Evolutionary conservation across 768 basidiomycete genomes (phyloP).

Genomic region (Leucogyrophana mollusca): DNA sequence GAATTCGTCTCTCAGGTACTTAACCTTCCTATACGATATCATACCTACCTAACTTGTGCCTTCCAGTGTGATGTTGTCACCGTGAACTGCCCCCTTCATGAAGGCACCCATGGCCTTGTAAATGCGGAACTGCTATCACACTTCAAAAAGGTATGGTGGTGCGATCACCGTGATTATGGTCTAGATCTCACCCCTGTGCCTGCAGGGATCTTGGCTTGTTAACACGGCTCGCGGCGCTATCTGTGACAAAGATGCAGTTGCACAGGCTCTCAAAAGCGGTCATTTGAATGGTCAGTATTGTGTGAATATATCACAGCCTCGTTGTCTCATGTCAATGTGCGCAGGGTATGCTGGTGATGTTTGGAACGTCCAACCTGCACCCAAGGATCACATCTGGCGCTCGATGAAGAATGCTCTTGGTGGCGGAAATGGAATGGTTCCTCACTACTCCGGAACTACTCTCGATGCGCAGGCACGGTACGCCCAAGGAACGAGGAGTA

Average conservation of each 20-base stretch:
- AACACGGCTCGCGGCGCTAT: conserved; percentile 49
- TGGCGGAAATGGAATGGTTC: conserved; percentile 43
- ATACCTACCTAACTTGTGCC: conserved; percentile 29
- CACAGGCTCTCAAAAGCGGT: conserved; percentile 38
- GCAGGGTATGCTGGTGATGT: conserved; percentile 27
- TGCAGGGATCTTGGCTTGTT: conserved; percentile 36
- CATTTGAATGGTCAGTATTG: conserved; percentile 27
- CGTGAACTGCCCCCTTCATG: conserved; percentile 40
- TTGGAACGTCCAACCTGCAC: conserved; percentile 38
- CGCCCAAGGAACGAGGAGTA: conserved; percentile 33
- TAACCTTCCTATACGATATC: conserved; percentile 6
- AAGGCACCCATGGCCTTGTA: conserved; percentile 37
- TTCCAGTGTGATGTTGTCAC: conserved; percentile 31
- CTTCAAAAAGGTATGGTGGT: conserved; percentile 33
- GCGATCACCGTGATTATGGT: conserved; percentile 3
- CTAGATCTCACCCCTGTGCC: not conserved
- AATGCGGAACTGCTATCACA: conserved; percentile 40
- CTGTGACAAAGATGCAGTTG: conserved; percentile 36
- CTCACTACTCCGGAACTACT: conserved; percentile 38
- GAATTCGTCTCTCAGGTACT: conserved; percentile 7
- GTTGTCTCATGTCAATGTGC: too few relatives aligned
- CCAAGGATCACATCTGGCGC: conserved; percentile 44
- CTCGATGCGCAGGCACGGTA: conserved; percentile 46
- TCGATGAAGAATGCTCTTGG: conserved; percentile 33
- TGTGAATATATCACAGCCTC: too few relatives aligned